Evolutionary conservation across 1,139 yeast genomes (phyloP), one percentile per base, ranked within the genome.

Genomic region (Debaryomycetaceae sp.): DNA sequence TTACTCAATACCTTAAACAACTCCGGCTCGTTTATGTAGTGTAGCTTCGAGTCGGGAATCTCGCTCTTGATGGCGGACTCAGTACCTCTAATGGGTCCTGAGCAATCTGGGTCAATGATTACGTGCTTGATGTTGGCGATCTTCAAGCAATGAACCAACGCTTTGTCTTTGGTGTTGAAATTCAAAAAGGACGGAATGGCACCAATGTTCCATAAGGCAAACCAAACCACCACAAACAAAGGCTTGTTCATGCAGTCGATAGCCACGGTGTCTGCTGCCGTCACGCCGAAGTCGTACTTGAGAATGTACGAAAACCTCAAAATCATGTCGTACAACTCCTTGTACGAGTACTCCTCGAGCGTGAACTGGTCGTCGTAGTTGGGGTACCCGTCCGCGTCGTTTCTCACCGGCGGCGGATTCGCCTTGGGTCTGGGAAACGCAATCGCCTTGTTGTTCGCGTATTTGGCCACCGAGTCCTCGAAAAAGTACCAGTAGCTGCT

Each of bases 201-300:
- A 27, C 98, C 97, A 42, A 91, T 73, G 56, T 89, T 87, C 97
- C 97, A 90, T 43, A 87, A 66, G 0, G 97, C 85, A 50, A 87
- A 73, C 96, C 97, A 88, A 38, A 87, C 62, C 45, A 90, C 76
- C 24, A 90, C 64, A 56, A 87, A 88, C 53, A 89, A 71, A 1
- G 97, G 96, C 59, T 85, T 87, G 65, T 91, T 91, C 64, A 87
- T 85, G 59, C 83, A 86, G 56, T 84, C 84, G 42, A 91, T 59
- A 0, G 87, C 96, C 43, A 91, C 81, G n/a, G 83, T 76, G 53
- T 87, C 88, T 39, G 82, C 81, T 8, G 82, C 62, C 23, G 81
- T 68, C 35, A 90, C 80, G 1, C 85, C 84, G 57, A 83, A 83
- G 49, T 84, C 81, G 52, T 77, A 63, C 42, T 71, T 78, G 55